Percentiles rank a stretch among this genome's conserved stretches.
These are phyloP conservation scores for Arachis monticola DNA, from an alignment of 331 rosid genomes.

Conservation along the genomic window DNA sequence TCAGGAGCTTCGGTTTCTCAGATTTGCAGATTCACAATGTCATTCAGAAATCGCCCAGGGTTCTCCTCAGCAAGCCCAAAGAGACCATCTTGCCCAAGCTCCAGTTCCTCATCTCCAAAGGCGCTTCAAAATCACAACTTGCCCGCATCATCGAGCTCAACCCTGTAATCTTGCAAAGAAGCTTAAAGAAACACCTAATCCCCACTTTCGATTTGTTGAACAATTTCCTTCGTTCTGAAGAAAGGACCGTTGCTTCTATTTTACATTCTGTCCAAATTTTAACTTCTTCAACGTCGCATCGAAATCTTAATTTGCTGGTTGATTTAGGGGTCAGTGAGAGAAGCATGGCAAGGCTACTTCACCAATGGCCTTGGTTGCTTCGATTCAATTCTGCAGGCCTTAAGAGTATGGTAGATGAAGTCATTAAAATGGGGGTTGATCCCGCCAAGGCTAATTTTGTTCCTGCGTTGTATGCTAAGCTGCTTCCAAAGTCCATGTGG, in stretches of 20 bases:
- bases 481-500: not conserved
- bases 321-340: conserved; percentile 3
- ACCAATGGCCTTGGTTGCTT: not conserved
- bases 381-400: not conserved
- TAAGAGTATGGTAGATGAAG: not conserved
- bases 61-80: not conserved
- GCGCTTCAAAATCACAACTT: no score
- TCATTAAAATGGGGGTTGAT: conserved; percentile 10
- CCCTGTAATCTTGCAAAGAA: no score
- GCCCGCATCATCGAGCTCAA: no score
- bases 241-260: no score
- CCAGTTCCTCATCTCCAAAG: no score
- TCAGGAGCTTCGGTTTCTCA: no score
- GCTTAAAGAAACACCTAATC: no score
- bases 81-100: conserved; percentile 16
- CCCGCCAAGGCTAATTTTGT: not conserved
- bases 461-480: not conserved
- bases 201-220: no score
- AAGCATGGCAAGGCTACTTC: not conserved
- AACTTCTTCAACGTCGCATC: conserved; percentile 14
- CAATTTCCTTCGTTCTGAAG: no score
- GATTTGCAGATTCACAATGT: not conserved
- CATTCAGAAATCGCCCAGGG: not conserved
- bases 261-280: not conserved
- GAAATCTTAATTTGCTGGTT: not conserved